Evolutionary conservation across 2,329 filamentous ascomycete species (phyloP).

Genomic region (Dactylellina sp.): DNA sequence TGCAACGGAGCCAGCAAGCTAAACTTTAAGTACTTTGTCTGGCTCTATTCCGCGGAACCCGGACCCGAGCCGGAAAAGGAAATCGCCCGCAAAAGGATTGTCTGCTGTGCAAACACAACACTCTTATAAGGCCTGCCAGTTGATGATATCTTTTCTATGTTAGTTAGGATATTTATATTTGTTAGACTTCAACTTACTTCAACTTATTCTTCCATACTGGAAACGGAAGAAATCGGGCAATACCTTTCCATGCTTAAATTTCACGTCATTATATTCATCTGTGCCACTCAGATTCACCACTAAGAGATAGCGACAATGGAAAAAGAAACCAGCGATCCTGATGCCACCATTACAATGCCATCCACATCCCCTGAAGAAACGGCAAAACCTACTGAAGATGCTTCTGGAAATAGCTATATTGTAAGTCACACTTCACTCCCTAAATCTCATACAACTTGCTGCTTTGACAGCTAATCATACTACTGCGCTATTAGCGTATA

Average conservation of each 20-base stretch:
- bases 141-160: too few relatives aligned
- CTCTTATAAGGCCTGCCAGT: background rate
- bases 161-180: too few relatives aligned
- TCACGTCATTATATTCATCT: too few relatives aligned
- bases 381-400: background rate
- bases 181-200: too few relatives aligned
- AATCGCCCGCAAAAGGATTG: background rate
- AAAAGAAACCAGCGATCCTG: background rate
- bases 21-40: background rate
- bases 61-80: slow-evolving; percentile 26
- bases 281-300: too few relatives aligned
- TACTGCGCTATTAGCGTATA: slow-evolving; percentile 4
- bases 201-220: too few relatives aligned
- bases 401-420: slow-evolving; percentile 29
- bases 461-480: background rate
- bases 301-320: background rate
- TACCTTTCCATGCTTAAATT: too few relatives aligned
- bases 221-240: too few relatives aligned
- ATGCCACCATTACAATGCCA: slow-evolving; percentile 5
- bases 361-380: background rate
- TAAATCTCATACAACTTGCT: too few relatives aligned
- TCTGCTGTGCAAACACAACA: background rate
- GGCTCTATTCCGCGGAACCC: slow-evolving; percentile 27
- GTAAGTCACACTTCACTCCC: background rate
- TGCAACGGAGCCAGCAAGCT: too few relatives aligned